phyloP scores from a whole-genome alignment of 2,329 filamentous ascomycete genomes.

The Colletotrichum magnum region DNA sequence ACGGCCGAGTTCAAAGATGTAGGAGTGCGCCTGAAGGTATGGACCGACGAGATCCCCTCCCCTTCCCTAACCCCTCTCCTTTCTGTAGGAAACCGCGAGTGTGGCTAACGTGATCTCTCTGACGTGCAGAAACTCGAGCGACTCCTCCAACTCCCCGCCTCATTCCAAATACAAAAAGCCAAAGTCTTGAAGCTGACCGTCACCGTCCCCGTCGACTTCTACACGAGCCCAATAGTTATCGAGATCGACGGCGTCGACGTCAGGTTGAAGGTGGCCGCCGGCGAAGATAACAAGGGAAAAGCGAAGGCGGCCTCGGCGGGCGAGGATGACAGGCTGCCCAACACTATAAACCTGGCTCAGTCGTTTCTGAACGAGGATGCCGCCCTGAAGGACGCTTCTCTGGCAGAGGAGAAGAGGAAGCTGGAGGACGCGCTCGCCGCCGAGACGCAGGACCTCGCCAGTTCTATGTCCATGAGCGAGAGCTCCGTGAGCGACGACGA shows the following conservation, averaged over 20 bases:
- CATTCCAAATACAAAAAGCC: constrained; percentile 80
- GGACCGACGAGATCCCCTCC: constrained; percentile 40
- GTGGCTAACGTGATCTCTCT: constrained; percentile 9
- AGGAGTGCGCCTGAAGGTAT: constrained; percentile 82
- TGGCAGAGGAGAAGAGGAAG: constrained; percentile 71
- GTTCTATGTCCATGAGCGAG: constrained; percentile 70
- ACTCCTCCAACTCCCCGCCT: constrained; percentile 80
- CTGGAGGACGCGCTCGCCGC: constrained; percentile 78
- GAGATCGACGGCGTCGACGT: constrained; percentile 88
- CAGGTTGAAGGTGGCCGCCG: constrained; percentile 67
- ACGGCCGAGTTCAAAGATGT: constrained; percentile 91
- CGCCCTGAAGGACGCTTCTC: constrained; percentile 71
- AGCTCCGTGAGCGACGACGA: constrained; percentile 73
- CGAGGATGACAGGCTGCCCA: constrained; percentile 66
- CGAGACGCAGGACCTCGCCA: constrained; percentile 73
- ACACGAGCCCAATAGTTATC: constrained; percentile 84
- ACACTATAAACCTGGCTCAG: constrained; percentile 80
- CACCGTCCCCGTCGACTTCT: constrained; percentile 89
- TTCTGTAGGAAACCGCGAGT: neutral
- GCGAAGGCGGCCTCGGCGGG: constrained; percentile 43
- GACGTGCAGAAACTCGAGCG: constrained; percentile 81
- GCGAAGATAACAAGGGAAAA: constrained; percentile 46
- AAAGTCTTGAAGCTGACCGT: constrained; percentile 82
- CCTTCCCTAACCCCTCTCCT: too few relatives aligned
- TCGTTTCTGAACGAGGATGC: constrained; percentile 72